Evolutionary conservation across 768 basidiomycete genomes (phyloP).

Genomic region (Symmetrospora coprosmae): DNA sequence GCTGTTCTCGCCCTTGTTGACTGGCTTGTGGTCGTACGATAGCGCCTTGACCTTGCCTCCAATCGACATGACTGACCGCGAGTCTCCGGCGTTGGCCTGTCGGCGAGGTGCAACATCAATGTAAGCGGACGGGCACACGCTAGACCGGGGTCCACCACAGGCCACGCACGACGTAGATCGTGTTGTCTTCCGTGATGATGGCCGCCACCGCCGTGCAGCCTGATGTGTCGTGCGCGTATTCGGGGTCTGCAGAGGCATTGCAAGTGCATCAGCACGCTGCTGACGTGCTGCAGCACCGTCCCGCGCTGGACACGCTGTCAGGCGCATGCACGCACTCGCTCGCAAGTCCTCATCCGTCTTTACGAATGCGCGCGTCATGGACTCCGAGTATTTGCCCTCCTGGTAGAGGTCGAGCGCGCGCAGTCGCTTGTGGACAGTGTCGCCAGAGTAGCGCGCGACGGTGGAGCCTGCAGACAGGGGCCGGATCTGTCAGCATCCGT

Average conservation of each 20-base stretch:
- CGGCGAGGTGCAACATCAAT: neutral
- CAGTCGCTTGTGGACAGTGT: slow-evolving; percentile 66
- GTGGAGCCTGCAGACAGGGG: slow-evolving; percentile 48
- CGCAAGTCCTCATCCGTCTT: slow-evolving; percentile 89
- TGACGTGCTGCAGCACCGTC: too few species aligned
- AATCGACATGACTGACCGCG: slow-evolving; percentile 69
- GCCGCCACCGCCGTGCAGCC: slow-evolving; percentile 91
- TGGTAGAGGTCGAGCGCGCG: slow-evolving; percentile 58
- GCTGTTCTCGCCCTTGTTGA: slow-evolving; percentile 66
- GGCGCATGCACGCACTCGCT: slow-evolving; percentile 51
- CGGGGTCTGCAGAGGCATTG: slow-evolving; percentile 51
- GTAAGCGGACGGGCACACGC: neutral
- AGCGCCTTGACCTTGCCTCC: slow-evolving; percentile 76
- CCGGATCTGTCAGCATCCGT: too few species aligned
- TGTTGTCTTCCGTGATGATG: slow-evolving; percentile 64
- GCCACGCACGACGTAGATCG: slow-evolving; percentile 39
- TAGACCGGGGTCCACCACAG: neutral
- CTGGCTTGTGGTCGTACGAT: slow-evolving; percentile 91
- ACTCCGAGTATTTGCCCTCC: slow-evolving; percentile 54
- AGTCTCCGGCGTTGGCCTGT: slow-evolving; percentile 96
- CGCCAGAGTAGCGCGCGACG: slow-evolving; percentile 74
- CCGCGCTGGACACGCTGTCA: too few species aligned
- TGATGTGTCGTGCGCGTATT: slow-evolving; percentile 76
- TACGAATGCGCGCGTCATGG: slow-evolving; percentile 76
- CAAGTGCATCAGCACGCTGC: slow-evolving; percentile 24